Evolutionary conservation across 306 rosid genomes (phyloP), one percentile per base, ranked within the genome.

Genomic region (Potentilla sterilis): DNA sequence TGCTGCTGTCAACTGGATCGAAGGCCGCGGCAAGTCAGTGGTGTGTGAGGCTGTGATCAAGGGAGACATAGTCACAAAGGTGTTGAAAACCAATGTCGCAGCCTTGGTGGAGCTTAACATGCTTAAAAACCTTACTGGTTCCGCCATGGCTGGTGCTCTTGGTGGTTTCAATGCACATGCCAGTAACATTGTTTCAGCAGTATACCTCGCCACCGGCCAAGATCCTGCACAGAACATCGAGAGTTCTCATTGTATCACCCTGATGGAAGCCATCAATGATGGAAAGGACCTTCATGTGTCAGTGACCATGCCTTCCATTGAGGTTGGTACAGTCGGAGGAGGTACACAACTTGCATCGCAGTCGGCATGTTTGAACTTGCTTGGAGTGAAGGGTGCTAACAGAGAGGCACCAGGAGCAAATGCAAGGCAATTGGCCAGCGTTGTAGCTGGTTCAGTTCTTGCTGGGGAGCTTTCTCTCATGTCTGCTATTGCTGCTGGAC

Each of bases 161-260:
- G 98, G 98, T 5, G 98, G 98, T 2, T 94, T 90, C 84, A 94
- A 94, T 35, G 97, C 98, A 7, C 98, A 94, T 43, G 98, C 98
- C 9, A 90, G 96, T 58, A 94, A 94, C 76, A 90, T 94, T 48
- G 96, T 94, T 2, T 54, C 95, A 2, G 97, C 98, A 4, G n/a
- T 94, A 28, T 94, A 67, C 87, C 77, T 94, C 4, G 98, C 98
- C 76, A 94, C 98, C 1, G 98, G 97, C 49, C 97, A 94, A 78
- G 98, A 94, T 68, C 98, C 98, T 4, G 98, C 97, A 9, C 98
- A 94, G 77, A 92, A 88, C 72, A 89, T 94, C 0, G 98, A 94
- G 87, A 92, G 97, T 65, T 91, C 98, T 49, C 90, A 92, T 70
- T 94, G 97, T 57, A 86, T 94, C 66, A 94, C 98, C 22, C 90